Conservation (phyloP, 306 rosid species). For the Myrica gale region DNA sequence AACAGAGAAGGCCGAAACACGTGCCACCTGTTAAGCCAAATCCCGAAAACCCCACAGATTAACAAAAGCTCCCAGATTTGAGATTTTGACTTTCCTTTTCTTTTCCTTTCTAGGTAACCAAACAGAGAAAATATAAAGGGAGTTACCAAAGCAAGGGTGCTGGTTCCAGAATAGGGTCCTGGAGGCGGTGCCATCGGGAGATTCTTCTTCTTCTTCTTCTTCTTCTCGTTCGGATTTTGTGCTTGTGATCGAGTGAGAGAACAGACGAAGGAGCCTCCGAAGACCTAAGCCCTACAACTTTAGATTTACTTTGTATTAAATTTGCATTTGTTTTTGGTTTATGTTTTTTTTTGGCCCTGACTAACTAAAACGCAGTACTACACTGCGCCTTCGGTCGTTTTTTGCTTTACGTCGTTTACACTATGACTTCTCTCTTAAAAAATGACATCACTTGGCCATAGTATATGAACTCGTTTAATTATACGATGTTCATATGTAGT, state of each 20-base stretch:
- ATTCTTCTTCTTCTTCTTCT: not conserved
- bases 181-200: constrained; percentile 75
- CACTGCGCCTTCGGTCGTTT: not conserved
- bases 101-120: constrained; percentile 7
- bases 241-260: not conserved
- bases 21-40: constrained; percentile 63
- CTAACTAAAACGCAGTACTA: not conserved
- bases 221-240: not conserved
- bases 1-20: constrained; percentile 79
- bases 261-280: constrained; percentile 5
- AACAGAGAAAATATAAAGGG: not conserved
- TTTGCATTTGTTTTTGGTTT: too few relatives aligned
- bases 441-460: too few relatives aligned
- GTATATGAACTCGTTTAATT: too few relatives aligned
- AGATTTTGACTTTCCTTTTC: not conserved
- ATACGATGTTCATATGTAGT: too few relatives aligned
- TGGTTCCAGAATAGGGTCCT: constrained; percentile 87
- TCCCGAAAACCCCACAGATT: not conserved
- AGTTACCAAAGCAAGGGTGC: constrained; percentile 84
- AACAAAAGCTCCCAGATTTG: not conserved
- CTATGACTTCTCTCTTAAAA: too few relatives aligned
- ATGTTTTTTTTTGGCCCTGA: not conserved
- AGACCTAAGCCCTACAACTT: constrained; percentile 40
- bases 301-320: too few relatives aligned
- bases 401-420: too few relatives aligned